Conservation (phyloP, 2,329 filamentous ascomycete species). For the Phaeophleospora eucalypticola region DNA sequence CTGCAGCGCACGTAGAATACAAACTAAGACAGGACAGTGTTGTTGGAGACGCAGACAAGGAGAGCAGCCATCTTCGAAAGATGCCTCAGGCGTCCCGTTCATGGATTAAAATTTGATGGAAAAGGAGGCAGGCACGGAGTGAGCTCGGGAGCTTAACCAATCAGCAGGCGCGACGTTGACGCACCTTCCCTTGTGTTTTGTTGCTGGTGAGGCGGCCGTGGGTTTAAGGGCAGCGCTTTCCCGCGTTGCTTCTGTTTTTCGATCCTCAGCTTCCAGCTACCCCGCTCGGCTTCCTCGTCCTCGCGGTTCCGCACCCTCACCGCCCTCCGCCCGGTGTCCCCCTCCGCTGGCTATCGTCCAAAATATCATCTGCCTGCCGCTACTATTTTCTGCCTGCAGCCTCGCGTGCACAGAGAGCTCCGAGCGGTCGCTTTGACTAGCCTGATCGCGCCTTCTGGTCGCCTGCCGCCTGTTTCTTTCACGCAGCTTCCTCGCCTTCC, state of each 20-base stretch:
- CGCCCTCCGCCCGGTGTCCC: neutral
- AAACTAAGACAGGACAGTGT: too few relatives aligned
- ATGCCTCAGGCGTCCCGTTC: too few relatives aligned
- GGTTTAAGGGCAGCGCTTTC: neutral
- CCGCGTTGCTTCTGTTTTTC: neutral
- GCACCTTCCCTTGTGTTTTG: neutral
- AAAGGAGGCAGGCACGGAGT: too few relatives aligned
- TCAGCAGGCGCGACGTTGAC: neutral
- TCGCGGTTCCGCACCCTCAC: neutral
- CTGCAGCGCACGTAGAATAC: too few relatives aligned
- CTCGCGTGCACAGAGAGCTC: neutral
- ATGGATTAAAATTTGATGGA: too few relatives aligned
- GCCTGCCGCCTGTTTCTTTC: neutral
- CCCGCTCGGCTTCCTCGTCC: constrained; percentile 3
- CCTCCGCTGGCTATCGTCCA: too few relatives aligned
- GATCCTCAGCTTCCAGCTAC: constrained; percentile 1
- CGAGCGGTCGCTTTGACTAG: constrained; percentile 4
- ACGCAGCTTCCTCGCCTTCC: neutral
- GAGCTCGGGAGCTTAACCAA: neutral
- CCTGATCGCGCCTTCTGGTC: constrained; percentile 2
- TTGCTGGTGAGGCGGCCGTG: neutral
- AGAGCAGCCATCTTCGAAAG: too few relatives aligned
- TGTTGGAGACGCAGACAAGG: too few relatives aligned
- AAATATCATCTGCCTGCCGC: neutral
- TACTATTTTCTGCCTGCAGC: too few relatives aligned